A percentile compares a stretch with the other conserved stretches of the same genome.
Evolutionary conservation across 805 yeast genomes (phyloP).

Genomic region (Cyberlindnera mycetangii): DNA sequence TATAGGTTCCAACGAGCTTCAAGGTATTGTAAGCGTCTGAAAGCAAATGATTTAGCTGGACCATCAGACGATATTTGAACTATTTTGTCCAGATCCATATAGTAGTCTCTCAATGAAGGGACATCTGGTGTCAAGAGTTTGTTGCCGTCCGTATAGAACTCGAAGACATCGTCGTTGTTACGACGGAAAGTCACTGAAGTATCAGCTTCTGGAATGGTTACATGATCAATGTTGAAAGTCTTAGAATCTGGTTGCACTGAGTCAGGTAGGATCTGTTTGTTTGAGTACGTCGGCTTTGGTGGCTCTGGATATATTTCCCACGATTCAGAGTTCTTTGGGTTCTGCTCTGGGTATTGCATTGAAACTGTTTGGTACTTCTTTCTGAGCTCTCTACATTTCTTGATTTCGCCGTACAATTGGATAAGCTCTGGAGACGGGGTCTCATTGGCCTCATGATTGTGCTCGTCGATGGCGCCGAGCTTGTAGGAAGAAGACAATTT

Average conservation of each 20-base stretch:
- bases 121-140: conserved; percentile 47
- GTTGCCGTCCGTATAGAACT: conserved; percentile 44
- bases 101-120: conserved; percentile 85
- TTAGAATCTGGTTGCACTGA: conserved; percentile 39
- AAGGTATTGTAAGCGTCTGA: conserved; percentile 84
- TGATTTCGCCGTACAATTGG: conserved; percentile 58
- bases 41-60: conserved; percentile 94
- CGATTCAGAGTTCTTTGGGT: conserved; percentile 72
- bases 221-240: conserved; percentile 40
- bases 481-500: conserved; percentile 32
- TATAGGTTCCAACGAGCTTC: conserved; percentile 98
- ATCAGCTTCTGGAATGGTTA: conserved; percentile 49
- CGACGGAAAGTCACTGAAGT: conserved; percentile 38
- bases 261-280: conserved; percentile 48
- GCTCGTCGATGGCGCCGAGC: conserved; percentile 44
- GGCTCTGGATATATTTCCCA: conserved; percentile 94
- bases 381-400: conserved; percentile 68
- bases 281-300: conserved; percentile 85
- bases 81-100: conserved; percentile 74
- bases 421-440: conserved; percentile 67
- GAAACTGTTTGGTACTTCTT: conserved; percentile 72
- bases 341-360: conserved; percentile 66
- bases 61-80: conserved; percentile 85
- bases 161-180: conserved; percentile 68
- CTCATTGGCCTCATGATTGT: conserved; percentile 51